Evolutionary conservation across 108 stramenopile genomes (phyloP).

Genomic region (Cylindrotheca closterium): DNA sequence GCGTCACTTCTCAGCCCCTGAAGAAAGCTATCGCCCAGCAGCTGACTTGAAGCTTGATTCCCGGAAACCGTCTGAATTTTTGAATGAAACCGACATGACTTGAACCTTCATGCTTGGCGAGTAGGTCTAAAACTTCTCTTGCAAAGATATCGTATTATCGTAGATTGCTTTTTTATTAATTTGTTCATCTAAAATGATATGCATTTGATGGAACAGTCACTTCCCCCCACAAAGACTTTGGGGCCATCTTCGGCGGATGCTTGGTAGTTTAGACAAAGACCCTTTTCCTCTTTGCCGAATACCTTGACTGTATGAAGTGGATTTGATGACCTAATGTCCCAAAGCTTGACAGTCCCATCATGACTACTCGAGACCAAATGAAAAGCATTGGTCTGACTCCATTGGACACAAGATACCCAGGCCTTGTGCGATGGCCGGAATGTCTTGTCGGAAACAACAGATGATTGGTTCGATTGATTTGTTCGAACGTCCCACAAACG

Average conservation of each 20-base stretch:
- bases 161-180: too few relatives aligned
- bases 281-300: slow-evolving; percentile 76
- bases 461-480: slow-evolving; percentile 7
- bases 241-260: slow-evolving; percentile 2
- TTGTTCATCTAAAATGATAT: slow-evolving; percentile 20
- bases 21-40: too few relatives aligned
- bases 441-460: slow-evolving; percentile 32
- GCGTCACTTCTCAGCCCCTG: too few relatives aligned
- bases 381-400: slow-evolving; percentile 77
- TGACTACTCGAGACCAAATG: slow-evolving; percentile 81
- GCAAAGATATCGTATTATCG: too few relatives aligned
- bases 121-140: too few relatives aligned
- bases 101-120: too few relatives aligned
- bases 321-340: slow-evolving; percentile 91
- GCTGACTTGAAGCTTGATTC: too few relatives aligned
- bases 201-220: slow-evolving; percentile 73
- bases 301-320: slow-evolving; percentile 89
- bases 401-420: slow-evolving; percentile 83
- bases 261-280: slow-evolving; percentile 45
- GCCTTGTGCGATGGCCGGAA: slow-evolving; percentile 80
- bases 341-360: slow-evolving; percentile 89
- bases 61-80: too few relatives aligned
- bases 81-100: too few relatives aligned
- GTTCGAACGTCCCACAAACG: slow-evolving; percentile 57
- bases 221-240: slow-evolving; percentile 64